These are phyloP conservation scores for Gleditsia sinensis DNA, from an alignment of 306 rosid species.

Conservation along the genomic window DNA sequence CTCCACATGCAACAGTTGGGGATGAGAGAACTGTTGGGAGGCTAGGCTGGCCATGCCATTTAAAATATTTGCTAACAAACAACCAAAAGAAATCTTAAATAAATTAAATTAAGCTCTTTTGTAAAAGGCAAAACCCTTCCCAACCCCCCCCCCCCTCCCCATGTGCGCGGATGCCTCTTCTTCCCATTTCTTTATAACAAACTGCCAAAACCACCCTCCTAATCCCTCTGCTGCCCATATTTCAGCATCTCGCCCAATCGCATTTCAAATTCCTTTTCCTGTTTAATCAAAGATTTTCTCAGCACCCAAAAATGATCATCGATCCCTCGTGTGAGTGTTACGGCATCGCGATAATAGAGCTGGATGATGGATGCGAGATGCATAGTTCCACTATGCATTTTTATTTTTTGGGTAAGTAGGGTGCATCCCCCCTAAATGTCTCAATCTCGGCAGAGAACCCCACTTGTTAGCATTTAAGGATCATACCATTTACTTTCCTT, in stretches of 20 bases:
- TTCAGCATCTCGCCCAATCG: constrained; percentile 33
- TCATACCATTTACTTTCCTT: constrained; percentile 47
- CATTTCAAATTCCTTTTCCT: too few relatives aligned
- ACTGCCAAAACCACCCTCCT: constrained; percentile 43
- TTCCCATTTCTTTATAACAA: constrained; percentile 23
- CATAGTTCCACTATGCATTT: constrained; percentile 52
- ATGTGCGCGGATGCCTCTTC: constrained; percentile 67
- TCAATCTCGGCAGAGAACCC: constrained; percentile 34
- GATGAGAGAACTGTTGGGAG: too few relatives aligned
- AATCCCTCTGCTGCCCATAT: constrained; percentile 35
- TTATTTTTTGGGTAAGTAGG: constrained; percentile 41
- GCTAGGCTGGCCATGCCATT: not conserved
- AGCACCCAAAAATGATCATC: too few relatives aligned
- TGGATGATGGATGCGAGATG: constrained; percentile 22
- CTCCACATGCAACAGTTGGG: too few relatives aligned
- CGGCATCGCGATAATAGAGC: too few relatives aligned
- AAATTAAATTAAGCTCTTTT: too few relatives aligned
- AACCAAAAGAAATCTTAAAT: not conserved
- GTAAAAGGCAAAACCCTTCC: too few relatives aligned
- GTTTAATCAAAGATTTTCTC: not conserved
- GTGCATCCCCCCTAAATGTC: constrained; percentile 55
- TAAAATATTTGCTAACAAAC: not conserved
- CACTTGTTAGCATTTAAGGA: constrained; percentile 54
- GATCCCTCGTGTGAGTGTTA: too few relatives aligned
- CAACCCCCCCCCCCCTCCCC: too few relatives aligned